Conservation (phyloP, 495 filamentous ascomycete species). For the Daldinia caldariorum region DNA sequence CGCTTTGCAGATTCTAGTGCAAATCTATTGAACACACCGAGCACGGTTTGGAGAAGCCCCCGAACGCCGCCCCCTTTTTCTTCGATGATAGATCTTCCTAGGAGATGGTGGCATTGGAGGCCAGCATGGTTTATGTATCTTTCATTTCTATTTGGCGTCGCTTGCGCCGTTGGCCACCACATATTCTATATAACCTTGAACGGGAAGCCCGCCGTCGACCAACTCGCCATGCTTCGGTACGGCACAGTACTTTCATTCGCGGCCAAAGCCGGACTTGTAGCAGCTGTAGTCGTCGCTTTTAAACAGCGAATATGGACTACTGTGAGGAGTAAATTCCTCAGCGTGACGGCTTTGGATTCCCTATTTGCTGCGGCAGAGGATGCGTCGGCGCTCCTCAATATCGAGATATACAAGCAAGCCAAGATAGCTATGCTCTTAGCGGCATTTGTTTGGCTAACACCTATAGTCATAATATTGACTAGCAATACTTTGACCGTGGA, state of each 20-base stretch:
- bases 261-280: constrained; percentile 37
- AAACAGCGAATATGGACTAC: constrained; percentile 51
- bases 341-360: constrained; percentile 49
- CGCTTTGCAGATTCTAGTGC: neutral
- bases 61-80: constrained; percentile 33
- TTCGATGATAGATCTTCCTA: neutral
- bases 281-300: constrained; percentile 48
- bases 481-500: constrained; percentile 51
- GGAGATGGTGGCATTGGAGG: constrained; percentile 37
- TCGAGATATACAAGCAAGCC: constrained; percentile 49
- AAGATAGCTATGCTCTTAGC: constrained; percentile 49
- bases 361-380: constrained; percentile 45
- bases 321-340: constrained; percentile 48
- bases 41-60: constrained; percentile 28
- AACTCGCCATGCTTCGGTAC: constrained; percentile 1
- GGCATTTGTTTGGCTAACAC: constrained; percentile 50
- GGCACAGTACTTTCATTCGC: neutral
- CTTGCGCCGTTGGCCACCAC: constrained; percentile 51
- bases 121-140: constrained; percentile 49
- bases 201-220: constrained; percentile 46
- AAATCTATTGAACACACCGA: constrained; percentile 13
- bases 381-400: constrained; percentile 42
- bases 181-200: constrained; percentile 48
- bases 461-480: constrained; percentile 51
- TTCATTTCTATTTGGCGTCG: constrained; percentile 47